These are phyloP conservation scores for Chloranthus sessilifolius DNA, from an alignment of 164 flowering plant genomes.

Conservation along the genomic window DNA sequence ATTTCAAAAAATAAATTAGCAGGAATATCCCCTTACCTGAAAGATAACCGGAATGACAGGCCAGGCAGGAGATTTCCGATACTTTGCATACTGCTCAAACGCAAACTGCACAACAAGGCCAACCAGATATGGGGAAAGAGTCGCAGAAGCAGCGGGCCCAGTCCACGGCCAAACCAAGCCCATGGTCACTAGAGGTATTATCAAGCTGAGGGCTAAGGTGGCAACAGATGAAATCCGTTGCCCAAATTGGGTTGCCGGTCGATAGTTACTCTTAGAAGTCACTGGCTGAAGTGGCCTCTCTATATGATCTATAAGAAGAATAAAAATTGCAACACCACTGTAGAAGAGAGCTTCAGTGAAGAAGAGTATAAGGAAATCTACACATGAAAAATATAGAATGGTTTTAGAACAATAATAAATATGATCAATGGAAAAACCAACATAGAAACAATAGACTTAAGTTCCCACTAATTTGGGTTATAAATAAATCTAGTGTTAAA, in stretches of 20 bases:
- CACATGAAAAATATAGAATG: conserved; percentile 14
- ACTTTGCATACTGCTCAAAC: conserved; percentile 81
- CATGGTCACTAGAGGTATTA: conserved; percentile 92
- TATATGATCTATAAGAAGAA: conserved; percentile 52
- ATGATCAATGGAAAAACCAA: too few species aligned
- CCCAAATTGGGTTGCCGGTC: conserved; percentile 33
- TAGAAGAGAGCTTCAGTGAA: conserved; percentile 96
- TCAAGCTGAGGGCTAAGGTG: conserved; percentile 68
- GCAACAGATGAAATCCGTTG: conserved; percentile 71
- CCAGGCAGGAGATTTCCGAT: conserved; percentile 68
- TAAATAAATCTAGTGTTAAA: too few species aligned
- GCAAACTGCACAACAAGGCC: conserved; percentile 94
- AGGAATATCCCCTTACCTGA: conserved; percentile 51
- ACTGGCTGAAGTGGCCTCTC: conserved; percentile 31
- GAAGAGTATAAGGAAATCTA: conserved; percentile 97
- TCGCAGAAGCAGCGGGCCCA: conserved; percentile 98
- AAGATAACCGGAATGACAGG: conserved; percentile 80
- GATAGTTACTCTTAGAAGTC: conserved; percentile 17
- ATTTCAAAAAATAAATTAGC: too few species aligned
- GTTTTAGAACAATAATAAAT: neutral
- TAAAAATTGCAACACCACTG: conserved; percentile 80
- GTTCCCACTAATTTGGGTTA: too few species aligned
- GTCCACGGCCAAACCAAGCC: conserved; percentile 99
- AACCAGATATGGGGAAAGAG: conserved; percentile 94
- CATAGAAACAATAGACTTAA: too few species aligned